Evolutionary conservation across 169 alveolate genomes (phyloP).

Genomic region (Plasmodium reichenowi): DNA sequence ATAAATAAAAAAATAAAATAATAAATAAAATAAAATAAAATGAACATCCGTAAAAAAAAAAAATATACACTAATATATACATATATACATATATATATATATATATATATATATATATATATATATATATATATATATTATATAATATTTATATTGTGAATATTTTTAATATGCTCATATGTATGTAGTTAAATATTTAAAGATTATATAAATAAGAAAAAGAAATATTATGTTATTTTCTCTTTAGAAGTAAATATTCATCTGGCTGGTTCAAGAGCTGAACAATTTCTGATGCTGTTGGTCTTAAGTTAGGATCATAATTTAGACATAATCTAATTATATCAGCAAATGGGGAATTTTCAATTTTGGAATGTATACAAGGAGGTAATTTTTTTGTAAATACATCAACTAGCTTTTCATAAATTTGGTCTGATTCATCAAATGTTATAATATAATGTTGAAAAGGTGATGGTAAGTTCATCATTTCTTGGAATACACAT

Average conservation of each 20-base stretch:
- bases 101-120: too few species aligned
- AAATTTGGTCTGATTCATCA: conserved; percentile 84
- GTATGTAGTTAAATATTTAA: too few species aligned
- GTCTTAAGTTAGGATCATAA: conserved; percentile 84
- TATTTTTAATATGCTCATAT: too few species aligned
- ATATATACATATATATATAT: too few species aligned
- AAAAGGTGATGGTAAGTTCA: conserved; percentile 87
- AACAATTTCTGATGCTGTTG: conserved; percentile 87
- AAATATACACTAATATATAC: too few species aligned
- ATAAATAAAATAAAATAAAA: too few species aligned
- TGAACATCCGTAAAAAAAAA: too few species aligned
- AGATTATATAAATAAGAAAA: too few species aligned
- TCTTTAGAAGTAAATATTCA: conserved; percentile 74
- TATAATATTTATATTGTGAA: too few species aligned
- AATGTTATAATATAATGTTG: conserved; percentile 85
- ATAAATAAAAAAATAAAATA: too few species aligned
- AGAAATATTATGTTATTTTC: not conserved
- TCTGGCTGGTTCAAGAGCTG: conserved; percentile 82
- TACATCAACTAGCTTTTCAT: conserved; percentile 83
- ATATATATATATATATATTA: too few species aligned
- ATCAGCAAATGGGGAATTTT: conserved; percentile 82
- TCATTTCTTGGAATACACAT: conserved; percentile 89
- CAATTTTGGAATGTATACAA: conserved; percentile 78
- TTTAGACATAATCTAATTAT: conserved; percentile 84
- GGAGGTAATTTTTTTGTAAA: conserved; percentile 83